Evolutionary conservation across 768 basidiomycete genomes (phyloP), one percentile per base, ranked within the genome.

Genomic region (Gymnopilus dilepis): DNA sequence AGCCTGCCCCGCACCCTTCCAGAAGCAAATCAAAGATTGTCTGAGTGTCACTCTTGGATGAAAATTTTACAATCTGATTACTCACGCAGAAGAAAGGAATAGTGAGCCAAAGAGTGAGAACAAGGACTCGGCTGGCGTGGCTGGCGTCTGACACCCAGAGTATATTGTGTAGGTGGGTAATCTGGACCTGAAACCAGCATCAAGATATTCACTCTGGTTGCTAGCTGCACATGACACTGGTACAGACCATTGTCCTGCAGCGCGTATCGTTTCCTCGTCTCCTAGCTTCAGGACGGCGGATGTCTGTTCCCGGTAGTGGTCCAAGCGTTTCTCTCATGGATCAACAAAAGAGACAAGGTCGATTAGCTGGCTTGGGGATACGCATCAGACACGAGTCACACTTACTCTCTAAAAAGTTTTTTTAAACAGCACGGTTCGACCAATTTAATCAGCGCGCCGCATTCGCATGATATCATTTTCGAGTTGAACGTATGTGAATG

Each of bases 391-490:
- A 50, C 31, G 53, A 55, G 53, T 60, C 59, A 61, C 12, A 15
- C 37, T 26, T 12, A 54, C 21, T 38, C 38, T 42, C 43, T 28
- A 24, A 28, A 58, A 63, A 59, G 58, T 30, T 55, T 63, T 58
- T 63, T 59, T 57, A 50, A 40, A 30, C 31, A 42, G 15, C 40
- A 48, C 53, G 33, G 17, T 50, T 40, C 38, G 19, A 38, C 57
- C 51, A 54, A 50, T 50, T 31, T 40, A 31, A 33, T 58, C 57
- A 58, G 62, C 34, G 38, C 45, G 43, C 37, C 65, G 28, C 47
- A 52, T 43, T 58, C 57, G 60, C 60, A 58, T 57, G 55, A 55
- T 59, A 62, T 62, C 61, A 50, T 60, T 50, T 58, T 28, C 15
- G 53, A 54, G 31, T 48, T 12, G 38, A 34, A 26, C 54, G 6